Conservation (phyloP, 495 filamentous ascomycete genomes). For the Lentithecium fluviatile region DNA sequence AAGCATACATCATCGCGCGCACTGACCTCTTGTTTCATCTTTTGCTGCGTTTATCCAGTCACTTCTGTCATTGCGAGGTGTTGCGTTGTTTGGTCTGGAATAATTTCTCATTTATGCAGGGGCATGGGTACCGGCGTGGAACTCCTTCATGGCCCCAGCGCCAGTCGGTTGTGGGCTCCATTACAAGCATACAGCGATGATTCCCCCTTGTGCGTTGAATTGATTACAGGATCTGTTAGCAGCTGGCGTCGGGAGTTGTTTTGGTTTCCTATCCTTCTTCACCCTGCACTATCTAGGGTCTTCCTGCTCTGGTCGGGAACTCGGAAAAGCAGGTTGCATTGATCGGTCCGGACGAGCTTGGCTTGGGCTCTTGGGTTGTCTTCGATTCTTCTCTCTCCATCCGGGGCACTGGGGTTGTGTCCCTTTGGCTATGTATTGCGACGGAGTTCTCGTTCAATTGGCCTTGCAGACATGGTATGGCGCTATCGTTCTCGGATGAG, state of each 20-base stretch:
- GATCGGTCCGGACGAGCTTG: conserved; percentile 13
- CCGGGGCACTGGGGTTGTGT: conserved; percentile 22
- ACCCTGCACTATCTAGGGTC: conserved; percentile 30
- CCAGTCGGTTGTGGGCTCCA: conserved; percentile 23
- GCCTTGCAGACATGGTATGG: conserved; percentile 33
- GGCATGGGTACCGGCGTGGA: conserved; percentile 37
- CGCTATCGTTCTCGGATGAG: conserved; percentile 32
- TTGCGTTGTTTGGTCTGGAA: conserved; percentile 23
- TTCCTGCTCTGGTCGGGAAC: conserved; percentile 18
- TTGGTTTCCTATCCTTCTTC: conserved; percentile 11
- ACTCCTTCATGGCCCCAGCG: conserved; percentile 28
- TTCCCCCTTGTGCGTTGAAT: conserved; percentile 38
- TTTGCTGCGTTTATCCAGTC: conserved; percentile 36
- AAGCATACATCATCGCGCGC: conserved; percentile 15
- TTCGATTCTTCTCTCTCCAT: conserved; percentile 18
- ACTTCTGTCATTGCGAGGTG: conserved; percentile 38
- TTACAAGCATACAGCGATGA: conserved; percentile 40
- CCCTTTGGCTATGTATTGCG: conserved; percentile 27
- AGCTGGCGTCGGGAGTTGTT: conserved; percentile 18
- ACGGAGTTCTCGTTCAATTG: conserved; percentile 32
- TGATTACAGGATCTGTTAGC: conserved; percentile 19
- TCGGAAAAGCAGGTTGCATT: conserved; percentile 34
- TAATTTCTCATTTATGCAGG: conserved; percentile 29
- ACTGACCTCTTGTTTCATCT: conserved; percentile 20
- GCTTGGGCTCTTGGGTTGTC: not conserved